Evolutionary conservation across 305 asterid species (phyloP).

Genomic region (Rubia tinctorum): DNA sequence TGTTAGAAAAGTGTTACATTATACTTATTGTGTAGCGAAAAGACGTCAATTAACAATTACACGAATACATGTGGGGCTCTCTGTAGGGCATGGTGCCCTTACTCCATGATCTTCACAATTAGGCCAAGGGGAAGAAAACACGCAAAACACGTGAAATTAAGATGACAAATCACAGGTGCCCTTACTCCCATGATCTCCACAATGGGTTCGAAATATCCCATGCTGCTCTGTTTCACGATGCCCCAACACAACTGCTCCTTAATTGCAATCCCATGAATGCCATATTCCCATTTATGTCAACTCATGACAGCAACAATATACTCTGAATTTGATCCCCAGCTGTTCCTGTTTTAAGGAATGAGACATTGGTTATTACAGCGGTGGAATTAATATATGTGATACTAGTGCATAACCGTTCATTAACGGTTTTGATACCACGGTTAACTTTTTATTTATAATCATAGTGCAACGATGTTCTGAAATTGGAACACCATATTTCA

Average conservation of each 20-base stretch:
- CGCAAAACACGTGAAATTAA: slow-evolving; percentile 20
- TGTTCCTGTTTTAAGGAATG: too few relatives aligned
- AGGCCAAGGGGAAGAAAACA: slow-evolving; percentile 23
- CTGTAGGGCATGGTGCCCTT: not conserved
- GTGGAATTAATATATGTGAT: too few relatives aligned
- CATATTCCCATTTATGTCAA: not conserved
- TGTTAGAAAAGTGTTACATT: too few relatives aligned
- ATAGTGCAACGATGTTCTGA: too few relatives aligned
- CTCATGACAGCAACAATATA: too few relatives aligned
- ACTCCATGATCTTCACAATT: not conserved
- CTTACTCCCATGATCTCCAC: not conserved
- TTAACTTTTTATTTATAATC: too few relatives aligned
- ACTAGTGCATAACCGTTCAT: too few relatives aligned
- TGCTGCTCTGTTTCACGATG: slow-evolving; percentile 8
- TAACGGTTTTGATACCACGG: too few relatives aligned
- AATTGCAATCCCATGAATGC: not conserved
- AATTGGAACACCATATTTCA: too few relatives aligned
- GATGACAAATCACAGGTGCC: not conserved
- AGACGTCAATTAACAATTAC: not conserved
- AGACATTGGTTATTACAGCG: too few relatives aligned
- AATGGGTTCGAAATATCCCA: slow-evolving; percentile 6
- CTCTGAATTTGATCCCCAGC: too few relatives aligned
- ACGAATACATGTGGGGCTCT: not conserved
- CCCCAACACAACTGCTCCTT: not conserved
- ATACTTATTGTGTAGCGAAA: too few relatives aligned